phyloP scores from a whole-genome alignment of 1,139 yeast species.

The Saccharomyces pastorianus region DNA sequence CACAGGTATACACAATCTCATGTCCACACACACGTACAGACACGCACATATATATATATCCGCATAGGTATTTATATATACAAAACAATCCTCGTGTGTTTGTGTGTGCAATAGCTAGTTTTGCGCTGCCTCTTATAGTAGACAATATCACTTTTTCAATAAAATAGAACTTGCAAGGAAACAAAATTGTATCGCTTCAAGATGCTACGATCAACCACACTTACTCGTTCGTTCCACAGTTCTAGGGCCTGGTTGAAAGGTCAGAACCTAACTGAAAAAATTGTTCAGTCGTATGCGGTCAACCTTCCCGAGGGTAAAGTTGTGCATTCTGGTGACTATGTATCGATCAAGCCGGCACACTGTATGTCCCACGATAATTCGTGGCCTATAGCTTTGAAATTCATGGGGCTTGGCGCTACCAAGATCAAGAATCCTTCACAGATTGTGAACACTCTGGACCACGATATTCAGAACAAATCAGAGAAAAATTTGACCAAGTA shows the following conservation, averaged over 20 bases:
- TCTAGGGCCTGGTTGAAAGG: constrained; percentile 16
- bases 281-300: constrained; percentile 87
- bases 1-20: background rate
- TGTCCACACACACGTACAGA: background rate
- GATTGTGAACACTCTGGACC: constrained; percentile 92
- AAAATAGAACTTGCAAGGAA: background rate
- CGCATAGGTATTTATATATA: background rate
- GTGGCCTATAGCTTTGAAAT: constrained; percentile 97
- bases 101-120: background rate
- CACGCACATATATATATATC: background rate
- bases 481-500: constrained; percentile 86
- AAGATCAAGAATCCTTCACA: constrained; percentile 77
- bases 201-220: constrained; percentile 7
- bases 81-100: background rate
- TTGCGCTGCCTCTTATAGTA: background rate
- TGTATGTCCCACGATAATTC: constrained; percentile 99
- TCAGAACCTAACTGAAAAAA: constrained; percentile 89
- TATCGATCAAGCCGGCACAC: constrained; percentile 88
- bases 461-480: constrained; percentile 89
- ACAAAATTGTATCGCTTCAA: background rate
- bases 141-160: background rate
- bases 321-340: constrained; percentile 88
- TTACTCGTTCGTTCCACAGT: constrained; percentile 14
- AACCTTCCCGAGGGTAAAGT: constrained; percentile 62
- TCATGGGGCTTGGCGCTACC: constrained; percentile 89